Evolutionary conservation across 2,329 filamentous ascomycete genomes (phyloP), one percentile per base, ranked within the genome.

Genomic region (Xenosphaeropsis pyriputrescens): DNA sequence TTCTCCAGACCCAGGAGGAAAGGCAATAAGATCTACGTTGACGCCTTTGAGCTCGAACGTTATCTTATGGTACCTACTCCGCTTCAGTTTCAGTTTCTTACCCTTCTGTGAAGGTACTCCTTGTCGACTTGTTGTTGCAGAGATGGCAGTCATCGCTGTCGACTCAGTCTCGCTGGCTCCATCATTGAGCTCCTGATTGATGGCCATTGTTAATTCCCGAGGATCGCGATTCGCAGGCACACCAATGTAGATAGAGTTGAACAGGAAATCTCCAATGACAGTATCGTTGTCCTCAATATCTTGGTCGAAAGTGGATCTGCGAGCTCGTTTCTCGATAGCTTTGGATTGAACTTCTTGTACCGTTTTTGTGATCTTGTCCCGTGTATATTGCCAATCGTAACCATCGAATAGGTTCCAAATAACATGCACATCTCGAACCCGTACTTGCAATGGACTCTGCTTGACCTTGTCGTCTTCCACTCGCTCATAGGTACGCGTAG

Each of bases 361-460:
- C 6, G 85, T 86, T 52, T 89, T 83, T 16, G 78, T 77, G 40
- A 98, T 94, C 4, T 80, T 75, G 44, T 91, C 81, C 32, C 89
- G 73, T 1, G 93, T 98, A 32, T 75, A 72, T 47, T 79, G 73
- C 93, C 93, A 98, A 58, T 98, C 93, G 54, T 94, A 98, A 1
- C 91, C 91, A 62, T 98, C 91, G 57, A 91, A 95, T 1, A 98
- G 64, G 52, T 98, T 93, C 91, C 91, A 98, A 42, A 96, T 95
- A 37, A 95, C 64, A 54, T 96, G 85, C 9, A 94, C 79, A 52
- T 95, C 85, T 18, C 84, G 78, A 13, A 96, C 70, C 5, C 76
- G 75, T 2, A 95, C 67, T 45, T 76, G 78, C 12, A 98, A 60
- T 5, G 89, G 85, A 43, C 79, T 84, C 38, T 67, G 67, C 30